phyloP scores from a whole-genome alignment of 441 rosid genomes.

The Bruguiera hainesii region DNA sequence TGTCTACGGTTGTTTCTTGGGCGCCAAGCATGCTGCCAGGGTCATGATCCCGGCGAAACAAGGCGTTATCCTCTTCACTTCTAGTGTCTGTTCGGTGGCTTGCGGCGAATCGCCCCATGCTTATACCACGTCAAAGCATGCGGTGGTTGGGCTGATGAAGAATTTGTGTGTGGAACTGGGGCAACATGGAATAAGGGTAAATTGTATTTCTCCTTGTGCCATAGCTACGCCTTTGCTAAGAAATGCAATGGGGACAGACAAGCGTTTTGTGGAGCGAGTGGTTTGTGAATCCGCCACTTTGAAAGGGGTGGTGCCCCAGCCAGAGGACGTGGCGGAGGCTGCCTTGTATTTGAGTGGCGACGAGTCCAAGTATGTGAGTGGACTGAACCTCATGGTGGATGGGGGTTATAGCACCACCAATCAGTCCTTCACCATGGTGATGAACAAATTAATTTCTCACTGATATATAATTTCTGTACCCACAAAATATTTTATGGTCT shows the following conservation, averaged over 20 bases:
- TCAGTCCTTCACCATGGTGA: constrained; percentile 17
- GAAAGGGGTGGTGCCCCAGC: constrained; percentile 28
- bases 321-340: constrained; percentile 40
- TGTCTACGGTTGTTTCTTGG: constrained; percentile 32
- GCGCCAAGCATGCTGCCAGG: constrained; percentile 45
- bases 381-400: constrained; percentile 39
- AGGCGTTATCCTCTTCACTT: constrained; percentile 40
- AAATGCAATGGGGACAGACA: constrained; percentile 12
- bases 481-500: too few relatives aligned
- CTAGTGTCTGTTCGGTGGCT: constrained; percentile 26
- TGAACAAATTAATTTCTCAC: constrained; percentile 7
- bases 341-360: constrained; percentile 44
- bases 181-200: constrained; percentile 41
- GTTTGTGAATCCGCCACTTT: constrained; percentile 22
- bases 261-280: constrained; percentile 19
- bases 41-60: constrained; percentile 44
- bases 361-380: constrained; percentile 44
- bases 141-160: constrained; percentile 43
- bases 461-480: too few relatives aligned
- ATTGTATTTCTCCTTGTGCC: constrained; percentile 40
- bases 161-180: constrained; percentile 44
- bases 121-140: constrained; percentile 43
- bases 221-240: constrained; percentile 29
- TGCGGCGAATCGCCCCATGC: constrained; percentile 27
- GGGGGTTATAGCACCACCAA: constrained; percentile 41